Evolutionary conservation across 1,139 yeast species (phyloP).

Genomic region (Yamadazyma dushanensis): DNA sequence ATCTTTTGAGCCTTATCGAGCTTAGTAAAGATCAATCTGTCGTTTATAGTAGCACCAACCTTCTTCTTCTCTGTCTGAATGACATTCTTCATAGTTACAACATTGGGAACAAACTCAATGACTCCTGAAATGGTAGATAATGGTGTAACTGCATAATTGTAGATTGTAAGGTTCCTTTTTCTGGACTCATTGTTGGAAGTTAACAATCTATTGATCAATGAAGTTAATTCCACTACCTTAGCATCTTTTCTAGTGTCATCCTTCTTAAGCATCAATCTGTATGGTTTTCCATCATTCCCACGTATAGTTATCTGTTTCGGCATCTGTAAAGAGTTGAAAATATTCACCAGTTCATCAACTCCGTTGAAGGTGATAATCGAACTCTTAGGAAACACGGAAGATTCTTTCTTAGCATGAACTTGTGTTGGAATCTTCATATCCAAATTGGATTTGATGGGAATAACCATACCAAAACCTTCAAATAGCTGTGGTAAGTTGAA

Average conservation of each 20-base stretch:
- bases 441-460: slow-evolving; percentile 78
- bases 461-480: slow-evolving; percentile 66
- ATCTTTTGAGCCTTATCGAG: slow-evolving; percentile 44
- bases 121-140: slow-evolving; percentile 85
- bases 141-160: slow-evolving; percentile 88
- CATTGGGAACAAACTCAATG: slow-evolving; percentile 90
- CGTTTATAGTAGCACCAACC: slow-evolving; percentile 33
- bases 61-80: slow-evolving; percentile 46
- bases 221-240: slow-evolving; percentile 88
- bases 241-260: slow-evolving; percentile 97
- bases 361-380: slow-evolving; percentile 54
- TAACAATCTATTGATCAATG: slow-evolving; percentile 77
- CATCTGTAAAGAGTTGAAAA: slow-evolving; percentile 80
- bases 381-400: slow-evolving; percentile 55
- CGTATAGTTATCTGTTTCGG: slow-evolving; percentile 77
- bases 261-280: slow-evolving; percentile 77
- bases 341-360: slow-evolving; percentile 62
- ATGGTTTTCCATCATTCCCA: slow-evolving; percentile 75
- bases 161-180: slow-evolving; percentile 67
- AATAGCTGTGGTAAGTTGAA: slow-evolving; percentile 47
- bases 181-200: slow-evolving; percentile 68
- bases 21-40: slow-evolving; percentile 33
- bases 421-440: slow-evolving; percentile 63
- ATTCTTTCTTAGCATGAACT: slow-evolving; percentile 40
- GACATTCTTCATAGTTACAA: slow-evolving; percentile 74